A percentile compares a stretch with the other conserved stretches of the same genome.
These are phyloP conservation scores for Erodium trifolium DNA, from an alignment of 441 rosid species.

Conservation along the genomic window DNA sequence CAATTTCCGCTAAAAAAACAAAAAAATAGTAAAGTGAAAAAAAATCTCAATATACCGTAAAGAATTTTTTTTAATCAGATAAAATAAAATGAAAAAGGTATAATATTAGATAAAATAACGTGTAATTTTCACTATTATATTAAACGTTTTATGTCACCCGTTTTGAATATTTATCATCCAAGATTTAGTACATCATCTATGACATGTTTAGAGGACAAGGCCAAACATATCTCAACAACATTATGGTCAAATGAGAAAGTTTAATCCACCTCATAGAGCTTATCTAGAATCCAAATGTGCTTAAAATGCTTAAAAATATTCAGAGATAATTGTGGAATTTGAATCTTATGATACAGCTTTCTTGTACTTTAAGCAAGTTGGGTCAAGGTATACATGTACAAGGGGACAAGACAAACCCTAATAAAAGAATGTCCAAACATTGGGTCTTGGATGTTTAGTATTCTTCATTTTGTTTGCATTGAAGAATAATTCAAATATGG, in stretches of 20 bases:
- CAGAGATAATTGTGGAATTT: not conserved
- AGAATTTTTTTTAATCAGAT: no score
- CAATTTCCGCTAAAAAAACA: no score
- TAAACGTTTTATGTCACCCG: no score
- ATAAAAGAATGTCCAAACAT: not conserved
- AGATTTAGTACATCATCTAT: not conserved
- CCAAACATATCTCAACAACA: not conserved
- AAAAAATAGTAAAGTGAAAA: no score
- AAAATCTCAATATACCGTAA: no score
- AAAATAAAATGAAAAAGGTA: no score
- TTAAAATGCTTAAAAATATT: not conserved
- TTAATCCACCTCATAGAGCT: not conserved
- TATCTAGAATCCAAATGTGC: not conserved
- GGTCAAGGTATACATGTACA: not conserved
- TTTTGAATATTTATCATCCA: not conserved
- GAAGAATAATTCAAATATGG: not conserved
- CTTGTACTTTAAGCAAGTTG: not conserved
- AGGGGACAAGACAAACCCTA: not conserved
- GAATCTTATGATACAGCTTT: not conserved
- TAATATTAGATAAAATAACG: no score
- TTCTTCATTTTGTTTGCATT: not conserved
- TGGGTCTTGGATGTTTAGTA: slow-evolving; percentile 1
- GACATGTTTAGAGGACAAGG: not conserved
- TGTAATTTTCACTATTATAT: no score
- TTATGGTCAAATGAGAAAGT: not conserved